Evolutionary conservation across 306 rosid genomes (phyloP).

Genomic region (Rosa chinensis): DNA sequence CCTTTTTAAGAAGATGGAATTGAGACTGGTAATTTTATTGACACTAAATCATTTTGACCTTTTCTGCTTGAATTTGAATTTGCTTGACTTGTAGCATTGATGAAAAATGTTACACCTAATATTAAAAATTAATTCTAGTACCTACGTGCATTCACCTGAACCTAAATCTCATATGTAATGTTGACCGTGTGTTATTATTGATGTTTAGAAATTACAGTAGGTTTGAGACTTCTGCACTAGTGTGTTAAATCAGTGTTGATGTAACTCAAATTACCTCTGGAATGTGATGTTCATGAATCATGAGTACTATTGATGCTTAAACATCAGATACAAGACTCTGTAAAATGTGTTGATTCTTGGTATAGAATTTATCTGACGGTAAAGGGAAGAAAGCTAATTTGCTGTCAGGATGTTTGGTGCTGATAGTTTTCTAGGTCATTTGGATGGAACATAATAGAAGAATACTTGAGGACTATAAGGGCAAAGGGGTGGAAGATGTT

Average conservation of each 20-base stretch:
- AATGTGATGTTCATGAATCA: not conserved
- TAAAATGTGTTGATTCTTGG: not conserved
- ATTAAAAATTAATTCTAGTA: not conserved
- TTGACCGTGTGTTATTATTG: not conserved
- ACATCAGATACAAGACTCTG: not conserved
- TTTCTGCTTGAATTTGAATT: not conserved
- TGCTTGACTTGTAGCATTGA: not conserved
- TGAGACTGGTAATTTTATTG: not conserved
- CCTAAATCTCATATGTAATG: not conserved
- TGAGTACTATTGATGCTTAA: not conserved
- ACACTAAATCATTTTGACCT: not conserved
- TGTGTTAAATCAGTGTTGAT: not conserved
- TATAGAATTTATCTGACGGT: not conserved
- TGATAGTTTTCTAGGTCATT: not conserved
- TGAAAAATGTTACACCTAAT: not conserved
- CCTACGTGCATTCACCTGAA: not conserved
- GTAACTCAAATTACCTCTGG: not conserved
- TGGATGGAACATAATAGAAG: not conserved
- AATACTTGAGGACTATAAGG: not conserved
- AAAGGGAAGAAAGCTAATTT: not conserved
- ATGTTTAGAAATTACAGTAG: not conserved
- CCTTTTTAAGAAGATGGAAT: slow-evolving; percentile 2
- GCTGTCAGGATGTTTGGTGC: not conserved
- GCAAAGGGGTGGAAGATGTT: not conserved
- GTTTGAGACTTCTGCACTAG: not conserved